These are phyloP conservation scores for Sarcocystis neurona DNA, from an alignment of 169 alveolate genomes.

Conservation along the genomic window DNA sequence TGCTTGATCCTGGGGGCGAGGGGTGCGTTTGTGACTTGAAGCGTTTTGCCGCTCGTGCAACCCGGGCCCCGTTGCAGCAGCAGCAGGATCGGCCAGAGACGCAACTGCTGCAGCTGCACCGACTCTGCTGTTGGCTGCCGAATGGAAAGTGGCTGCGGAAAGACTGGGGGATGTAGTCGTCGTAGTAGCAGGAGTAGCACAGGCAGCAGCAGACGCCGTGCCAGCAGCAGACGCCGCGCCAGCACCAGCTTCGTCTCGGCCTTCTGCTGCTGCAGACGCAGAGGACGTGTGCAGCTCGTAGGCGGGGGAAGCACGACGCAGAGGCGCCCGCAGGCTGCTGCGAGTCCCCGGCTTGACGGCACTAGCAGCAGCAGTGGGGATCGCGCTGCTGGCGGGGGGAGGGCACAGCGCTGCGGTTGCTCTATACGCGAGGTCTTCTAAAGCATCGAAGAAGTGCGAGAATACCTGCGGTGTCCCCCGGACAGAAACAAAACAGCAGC, in stretches of 20 bases:
- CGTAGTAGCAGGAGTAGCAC: no score
- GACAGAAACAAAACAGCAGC: neutral
- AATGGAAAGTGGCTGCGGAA: no score
- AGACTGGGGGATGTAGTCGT: no score
- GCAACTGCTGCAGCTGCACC: no score
- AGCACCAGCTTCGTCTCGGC: neutral
- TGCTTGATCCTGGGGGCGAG: no score
- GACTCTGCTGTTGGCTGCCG: no score
- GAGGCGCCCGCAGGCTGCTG: neutral
- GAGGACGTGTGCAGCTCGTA: neutral
- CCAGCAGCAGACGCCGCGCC: neutral
- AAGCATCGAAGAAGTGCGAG: conserved; percentile 6
- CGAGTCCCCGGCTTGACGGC: neutral
- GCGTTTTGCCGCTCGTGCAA: no score
- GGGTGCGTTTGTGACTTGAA: no score
- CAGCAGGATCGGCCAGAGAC: no score
- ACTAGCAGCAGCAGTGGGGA: neutral
- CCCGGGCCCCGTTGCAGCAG: no score
- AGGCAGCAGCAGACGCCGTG: no score
- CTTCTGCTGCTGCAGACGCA: neutral
- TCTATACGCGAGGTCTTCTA: conserved; percentile 9
- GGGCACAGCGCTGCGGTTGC: neutral
- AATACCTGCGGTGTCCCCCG: no score
- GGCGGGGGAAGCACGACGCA: neutral
- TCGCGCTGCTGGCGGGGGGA: neutral